phyloP scores from a whole-genome alignment of 345 rosid genomes.

The Angophora floribunda region DNA sequence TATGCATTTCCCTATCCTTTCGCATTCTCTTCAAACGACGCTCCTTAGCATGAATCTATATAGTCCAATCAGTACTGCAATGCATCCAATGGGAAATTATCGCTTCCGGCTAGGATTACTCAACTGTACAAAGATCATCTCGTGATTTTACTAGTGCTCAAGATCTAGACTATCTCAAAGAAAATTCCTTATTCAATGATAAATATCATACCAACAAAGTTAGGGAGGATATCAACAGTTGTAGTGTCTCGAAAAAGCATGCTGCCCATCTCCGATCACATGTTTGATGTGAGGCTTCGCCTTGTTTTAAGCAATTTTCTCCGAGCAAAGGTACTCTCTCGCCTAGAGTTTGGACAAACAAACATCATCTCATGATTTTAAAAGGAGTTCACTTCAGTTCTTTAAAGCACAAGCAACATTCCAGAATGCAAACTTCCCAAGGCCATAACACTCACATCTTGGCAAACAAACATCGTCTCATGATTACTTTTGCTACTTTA shows the following conservation, averaged over 20 bases:
- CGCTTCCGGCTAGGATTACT: not conserved
- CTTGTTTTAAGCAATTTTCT: not conserved
- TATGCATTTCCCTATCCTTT: not conserved
- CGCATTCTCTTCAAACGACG: not conserved
- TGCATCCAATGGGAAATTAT: not conserved
- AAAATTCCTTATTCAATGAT: not conserved
- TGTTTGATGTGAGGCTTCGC: not conserved
- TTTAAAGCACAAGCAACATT: not conserved
- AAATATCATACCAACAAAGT: not conserved
- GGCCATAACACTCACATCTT: not conserved
- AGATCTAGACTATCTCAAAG: not conserved
- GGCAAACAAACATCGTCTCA: not conserved
- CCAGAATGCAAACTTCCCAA: not conserved
- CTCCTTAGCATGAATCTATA: not conserved
- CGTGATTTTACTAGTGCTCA: not conserved
- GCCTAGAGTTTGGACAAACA: not conserved
- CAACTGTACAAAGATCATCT: not conserved
- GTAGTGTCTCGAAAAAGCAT: not conserved
- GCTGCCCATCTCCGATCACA: not conserved
- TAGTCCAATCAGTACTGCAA: not conserved
- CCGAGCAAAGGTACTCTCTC: not conserved
- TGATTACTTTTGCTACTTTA: not conserved
- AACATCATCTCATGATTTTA: not conserved
- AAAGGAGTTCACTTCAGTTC: not conserved
- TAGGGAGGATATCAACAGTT: not conserved